Percentiles rank a stretch among this genome's conserved stretches.
These are phyloP conservation scores for Puya raimondii DNA, from an alignment of 176 grass and related monocot genomes.

Conservation along the genomic window DNA sequence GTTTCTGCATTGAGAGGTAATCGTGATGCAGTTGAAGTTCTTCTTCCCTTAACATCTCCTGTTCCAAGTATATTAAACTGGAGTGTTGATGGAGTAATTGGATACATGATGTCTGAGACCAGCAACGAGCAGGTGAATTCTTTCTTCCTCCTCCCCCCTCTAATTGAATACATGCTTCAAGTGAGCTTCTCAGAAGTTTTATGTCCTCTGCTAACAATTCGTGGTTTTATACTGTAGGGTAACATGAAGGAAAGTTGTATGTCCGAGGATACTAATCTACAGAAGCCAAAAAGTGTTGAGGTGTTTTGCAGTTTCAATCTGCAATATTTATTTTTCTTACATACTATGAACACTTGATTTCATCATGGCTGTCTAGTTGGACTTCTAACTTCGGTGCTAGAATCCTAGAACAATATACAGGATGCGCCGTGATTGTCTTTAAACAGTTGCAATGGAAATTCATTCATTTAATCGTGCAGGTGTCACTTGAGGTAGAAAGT, in stretches of 20 bases:
- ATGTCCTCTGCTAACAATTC: not conserved
- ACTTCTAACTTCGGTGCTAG: not conserved
- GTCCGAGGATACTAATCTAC: conserved; percentile 16
- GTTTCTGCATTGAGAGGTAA: conserved; percentile 70
- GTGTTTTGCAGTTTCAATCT: conserved; percentile 18
- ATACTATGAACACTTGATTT: not conserved
- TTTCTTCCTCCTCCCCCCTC: not conserved
- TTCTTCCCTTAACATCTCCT: conserved; percentile 65
- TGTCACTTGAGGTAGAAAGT: conserved; percentile 56
- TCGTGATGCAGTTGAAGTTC: conserved; percentile 52
- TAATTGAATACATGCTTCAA: not conserved
- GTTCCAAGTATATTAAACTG: conserved; percentile 55
- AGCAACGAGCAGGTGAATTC: conserved; percentile 51
- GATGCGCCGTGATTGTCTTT: not conserved
- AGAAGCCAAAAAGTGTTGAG: conserved; percentile 38
- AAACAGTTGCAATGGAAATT: not conserved
- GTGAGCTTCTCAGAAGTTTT: not conserved
- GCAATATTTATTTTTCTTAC: not conserved
- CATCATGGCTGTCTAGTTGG: not conserved
- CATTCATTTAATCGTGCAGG: conserved; percentile 28
- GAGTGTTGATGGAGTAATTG: conserved; percentile 60
- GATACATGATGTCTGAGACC: conserved; percentile 41
- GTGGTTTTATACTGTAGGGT: conserved; percentile 27
- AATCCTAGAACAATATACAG: not conserved
- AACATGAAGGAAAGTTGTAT: conserved; percentile 29